Evolutionary conservation across 345 rosid species (phyloP).

Genomic region (Pistacia integerrima): DNA sequence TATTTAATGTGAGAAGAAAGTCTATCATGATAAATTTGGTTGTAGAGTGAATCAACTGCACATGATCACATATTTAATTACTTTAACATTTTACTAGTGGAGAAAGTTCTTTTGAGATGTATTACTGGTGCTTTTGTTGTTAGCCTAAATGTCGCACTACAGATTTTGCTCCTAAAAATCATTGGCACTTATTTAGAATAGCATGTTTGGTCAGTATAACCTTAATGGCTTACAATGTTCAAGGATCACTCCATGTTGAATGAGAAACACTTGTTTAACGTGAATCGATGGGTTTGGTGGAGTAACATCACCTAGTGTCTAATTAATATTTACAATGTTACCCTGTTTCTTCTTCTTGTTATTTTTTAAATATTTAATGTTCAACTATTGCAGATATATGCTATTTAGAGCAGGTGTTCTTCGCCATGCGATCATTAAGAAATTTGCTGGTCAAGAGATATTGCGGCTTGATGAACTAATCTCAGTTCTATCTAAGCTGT

Average conservation of each 20-base stretch:
- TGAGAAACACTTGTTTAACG: not conserved
- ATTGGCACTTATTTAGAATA: not conserved
- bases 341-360: not conserved
- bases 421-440: conserved; percentile 92
- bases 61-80: not conserved
- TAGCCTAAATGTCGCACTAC: not conserved
- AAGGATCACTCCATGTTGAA: not conserved
- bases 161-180: not conserved
- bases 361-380: not conserved
- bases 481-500: conserved; percentile 64
- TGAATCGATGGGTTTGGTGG: not conserved
- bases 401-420: conserved; percentile 94
- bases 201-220: not conserved
- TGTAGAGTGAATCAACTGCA: not conserved
- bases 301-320: not conserved
- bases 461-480: conserved; percentile 68
- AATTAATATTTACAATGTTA: not conserved
- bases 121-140: not conserved
- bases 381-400: conserved; percentile 70
- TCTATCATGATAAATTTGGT: not conserved
- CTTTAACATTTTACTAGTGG: not conserved
- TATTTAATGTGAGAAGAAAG: not conserved
- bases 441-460: conserved; percentile 83
- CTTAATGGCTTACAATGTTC: not conserved
- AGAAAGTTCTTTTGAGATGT: not conserved